Base-by-base conservation (phyloP, 2,329 filamentous ascomycete genomes). In the Aspergillus clavatus region DNA sequence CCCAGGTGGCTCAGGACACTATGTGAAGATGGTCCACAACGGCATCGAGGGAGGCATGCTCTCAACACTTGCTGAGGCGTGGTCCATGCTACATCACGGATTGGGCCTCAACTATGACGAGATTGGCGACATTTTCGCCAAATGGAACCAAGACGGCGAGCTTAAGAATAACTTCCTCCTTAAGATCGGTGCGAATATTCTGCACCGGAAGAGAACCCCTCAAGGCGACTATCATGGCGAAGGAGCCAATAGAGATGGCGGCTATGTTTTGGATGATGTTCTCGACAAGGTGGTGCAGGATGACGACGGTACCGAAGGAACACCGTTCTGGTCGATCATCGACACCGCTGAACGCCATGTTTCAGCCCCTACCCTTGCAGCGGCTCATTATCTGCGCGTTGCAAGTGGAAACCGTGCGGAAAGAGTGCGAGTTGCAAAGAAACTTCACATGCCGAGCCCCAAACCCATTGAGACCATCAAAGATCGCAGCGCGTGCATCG, bases 11-110 rank as follows among this genome's bases (percentile, higher is more conserved):
- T 75, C 78, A 1, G 84, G 84, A 0, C 83, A 87, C 61, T 87
- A 83, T 56, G 81, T 86, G 31, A 87, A 88, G 69, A 87, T 87
- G 82, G 75, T 86, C 3, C 84, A 87, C 60, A 86, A 87, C 52
- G 83, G 83, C 1, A 86, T 87, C 48, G 83, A 87, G 59, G 82
- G 86, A 49, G 83, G 82, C 1, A 84, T 87, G 79, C 78, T 87
- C 69, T 78, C 67, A 42, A 72, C 76, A 0, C 72, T 86, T 5
- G 77, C 77, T 11, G 84, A 87, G 60, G 78, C 79, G 2, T 87
- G 82, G 81, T 73, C 72, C 0, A 72, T 86, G 24, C 79, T 87
- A 69, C 72, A 74, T 27, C 72, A 73, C 35, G 75, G 79, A 1
- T 67, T 86, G 19, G 76, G 74, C 0, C 76, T 86, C 69, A 63